Evolutionary conservation across 768 basidiomycete species (phyloP), one percentile per base, ranked within the genome.

Genomic region (Trichaptum fuscoviolaceum): DNA sequence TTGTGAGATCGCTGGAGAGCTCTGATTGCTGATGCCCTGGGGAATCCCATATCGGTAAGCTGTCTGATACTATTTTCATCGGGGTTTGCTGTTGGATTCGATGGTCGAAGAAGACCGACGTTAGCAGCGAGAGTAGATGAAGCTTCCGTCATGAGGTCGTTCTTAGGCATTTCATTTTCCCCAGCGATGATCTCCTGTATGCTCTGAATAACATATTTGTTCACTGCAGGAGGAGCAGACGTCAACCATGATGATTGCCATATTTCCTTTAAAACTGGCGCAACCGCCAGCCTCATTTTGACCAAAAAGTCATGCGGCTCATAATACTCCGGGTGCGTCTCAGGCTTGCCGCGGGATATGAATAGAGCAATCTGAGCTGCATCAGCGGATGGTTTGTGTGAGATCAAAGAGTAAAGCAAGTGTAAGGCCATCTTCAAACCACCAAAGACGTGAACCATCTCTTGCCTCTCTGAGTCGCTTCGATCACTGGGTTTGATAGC

Each of bases 11-110:
- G 91, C 23, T 83, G 76, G 52, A 99, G 80, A 4, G 96, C 96
- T 64, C 89, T 85, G 73, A 92, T 91, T 1, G 89, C 93, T 15
- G 93, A 92, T 57, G 87, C 84, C n/a, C 95, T 87, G 36, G 91
- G 87, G 81, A 99, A 99, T 60, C 97, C 97, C 97, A 99, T 99
- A 72, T 99, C 97, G 10, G 87, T 89, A 65, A 99, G 81, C 71
- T 94, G 91, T 63, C 86, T 85, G 64, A 98, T 86, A 36, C 90
- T 86, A 60, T 82, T 83, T 74, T 95, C 93, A 73, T 94, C 92
- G 0, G 90, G 85, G 15, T 82, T 86, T 67, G 81, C 69, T 24
- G 75, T 74, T 30, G 30, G 30, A 7, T 62, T 57, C 1, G 59
- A 61, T 25, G 59, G 59, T 42, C 72, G 74, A 67, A 75, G 76